Evolutionary conservation across 1,284 basidiomycete genomes (phyloP), one percentile per base, ranked within the genome.

Genomic region (Rhodotorula sp.): DNA sequence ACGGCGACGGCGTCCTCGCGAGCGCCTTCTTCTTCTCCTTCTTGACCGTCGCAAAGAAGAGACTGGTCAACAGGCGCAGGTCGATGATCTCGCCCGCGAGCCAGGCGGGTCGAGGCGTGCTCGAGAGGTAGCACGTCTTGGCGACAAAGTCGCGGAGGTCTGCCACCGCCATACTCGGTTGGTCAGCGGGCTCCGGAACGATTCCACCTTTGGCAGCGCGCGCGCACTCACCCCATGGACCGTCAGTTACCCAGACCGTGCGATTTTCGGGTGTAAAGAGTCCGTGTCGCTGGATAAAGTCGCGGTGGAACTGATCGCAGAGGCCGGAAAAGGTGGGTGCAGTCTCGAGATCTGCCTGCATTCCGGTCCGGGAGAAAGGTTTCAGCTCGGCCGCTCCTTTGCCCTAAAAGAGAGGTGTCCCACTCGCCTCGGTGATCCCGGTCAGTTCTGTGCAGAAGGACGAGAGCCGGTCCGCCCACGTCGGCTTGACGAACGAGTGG

Each of bases 381-480:
- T 62, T 31, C 48, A 65, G 19, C 19, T 28, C n/a, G n/a, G 15
- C 52, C 5, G n/a, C n/a, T 8, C 52, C 12, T 28, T 28, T 28
- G 28, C 28, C 28, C 28, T 28, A 28, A 28, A 28, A 28, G 28
- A 28, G 28, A 28, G 28, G 28, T 28, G 28, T 28, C 28, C 60
- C 45, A 82, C 85, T 72, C 72, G 93, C 92, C 85, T 98, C 95
- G 21, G 88, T 89, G 68, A 99, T 94, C 21, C 94, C 93, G 8
- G 95, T 99, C 62, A 99, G 84, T 48, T 87, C 81, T 6, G 85
- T 91, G 81, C 95, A 98, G 80, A 97, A 99, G 26, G 86, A 82
- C 23, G 90, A 89, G 15, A 99, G 84, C 60, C 81, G 83, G 0
- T 94, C 93, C 60, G 86, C 84, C 91, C 93, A 97, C 3, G 88